A percentile compares a stretch with the other conserved stretches of the same genome.
phyloP scores from a whole-genome alignment of 768 basidiomycete species.

The Amanita pallidorosea region DNA sequence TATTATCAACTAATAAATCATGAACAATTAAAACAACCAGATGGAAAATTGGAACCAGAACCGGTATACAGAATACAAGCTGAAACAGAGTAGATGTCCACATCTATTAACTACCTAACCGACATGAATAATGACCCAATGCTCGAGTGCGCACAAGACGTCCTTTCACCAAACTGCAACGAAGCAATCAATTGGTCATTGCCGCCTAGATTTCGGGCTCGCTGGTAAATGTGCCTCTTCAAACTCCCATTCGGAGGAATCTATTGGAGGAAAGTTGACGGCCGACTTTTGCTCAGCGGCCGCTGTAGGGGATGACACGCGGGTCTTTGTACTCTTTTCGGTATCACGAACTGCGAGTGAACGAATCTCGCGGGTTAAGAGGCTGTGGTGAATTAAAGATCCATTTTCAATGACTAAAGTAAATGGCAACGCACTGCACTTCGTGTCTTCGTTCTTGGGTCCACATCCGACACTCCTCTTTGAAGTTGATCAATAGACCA shows the following conservation, averaged over 20 bases:
- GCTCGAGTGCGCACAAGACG: no score
- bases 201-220: conserved; percentile 13
- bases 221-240: conserved; percentile 39
- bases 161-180: no score
- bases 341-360: conserved; percentile 6
- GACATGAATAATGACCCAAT: no score
- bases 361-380: conserved; percentile 26
- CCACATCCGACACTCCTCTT: conserved; percentile 69
- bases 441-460: conserved; percentile 61
- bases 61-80: no score
- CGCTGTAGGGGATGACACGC: neutral
- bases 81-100: no score
- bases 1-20: no score
- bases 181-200: neutral
- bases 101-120: no score
- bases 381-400: conserved; percentile 19
- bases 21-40: no score
- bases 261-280: conserved; percentile 33
- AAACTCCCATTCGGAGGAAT: conserved; percentile 42
- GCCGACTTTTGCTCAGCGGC: conserved; percentile 13
- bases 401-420: neutral
- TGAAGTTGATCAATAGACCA: conserved; percentile 61
- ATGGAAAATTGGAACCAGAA: no score
- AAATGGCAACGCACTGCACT: conserved; percentile 43
- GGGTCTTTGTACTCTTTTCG: neutral